Evolutionary conservation across 2,329 filamentous ascomycete species (phyloP).

Genomic region (Emmonsiellopsis sp.): DNA sequence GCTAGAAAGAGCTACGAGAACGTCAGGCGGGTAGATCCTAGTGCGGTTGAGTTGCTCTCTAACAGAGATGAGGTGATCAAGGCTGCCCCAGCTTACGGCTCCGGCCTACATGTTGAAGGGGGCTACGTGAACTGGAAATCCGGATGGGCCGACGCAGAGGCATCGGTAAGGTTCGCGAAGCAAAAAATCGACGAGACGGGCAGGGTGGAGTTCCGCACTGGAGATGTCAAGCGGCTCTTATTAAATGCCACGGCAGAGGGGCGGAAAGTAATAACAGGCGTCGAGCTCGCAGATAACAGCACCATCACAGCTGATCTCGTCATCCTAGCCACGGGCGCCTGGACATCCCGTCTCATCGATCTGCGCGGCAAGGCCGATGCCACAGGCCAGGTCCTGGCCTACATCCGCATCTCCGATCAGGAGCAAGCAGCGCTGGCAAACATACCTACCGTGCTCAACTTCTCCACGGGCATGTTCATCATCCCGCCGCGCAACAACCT

Average conservation of each 20-base stretch:
- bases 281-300: constrained; percentile 42
- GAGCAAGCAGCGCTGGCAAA: constrained; percentile 58
- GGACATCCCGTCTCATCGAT: constrained; percentile 71
- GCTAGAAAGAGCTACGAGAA: constrained; percentile 32
- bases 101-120: constrained; percentile 26
- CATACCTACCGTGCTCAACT: constrained; percentile 55
- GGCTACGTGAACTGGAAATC: constrained; percentile 41
- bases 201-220: constrained; percentile 27
- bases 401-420: constrained; percentile 61
- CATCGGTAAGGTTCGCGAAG: constrained; percentile 31
- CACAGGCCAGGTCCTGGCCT: constrained; percentile 73
- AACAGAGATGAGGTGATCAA: constrained; percentile 25
- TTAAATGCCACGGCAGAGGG: constrained; percentile 10
- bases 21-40: constrained; percentile 26
- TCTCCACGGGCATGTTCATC: constrained; percentile 44
- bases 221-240: constrained; percentile 28
- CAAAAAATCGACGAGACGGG: constrained; percentile 26
- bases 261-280: constrained; percentile 34
- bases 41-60: constrained; percentile 24
- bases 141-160: constrained; percentile 38
- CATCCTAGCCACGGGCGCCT: constrained; percentile 77
- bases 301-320: constrained; percentile 59
- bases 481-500: constrained; percentile 46
- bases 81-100: constrained; percentile 27
- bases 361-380: constrained; percentile 66